Conservation (phyloP, 352 stramenopile species). For the Elongisporangium anandrum region DNA sequence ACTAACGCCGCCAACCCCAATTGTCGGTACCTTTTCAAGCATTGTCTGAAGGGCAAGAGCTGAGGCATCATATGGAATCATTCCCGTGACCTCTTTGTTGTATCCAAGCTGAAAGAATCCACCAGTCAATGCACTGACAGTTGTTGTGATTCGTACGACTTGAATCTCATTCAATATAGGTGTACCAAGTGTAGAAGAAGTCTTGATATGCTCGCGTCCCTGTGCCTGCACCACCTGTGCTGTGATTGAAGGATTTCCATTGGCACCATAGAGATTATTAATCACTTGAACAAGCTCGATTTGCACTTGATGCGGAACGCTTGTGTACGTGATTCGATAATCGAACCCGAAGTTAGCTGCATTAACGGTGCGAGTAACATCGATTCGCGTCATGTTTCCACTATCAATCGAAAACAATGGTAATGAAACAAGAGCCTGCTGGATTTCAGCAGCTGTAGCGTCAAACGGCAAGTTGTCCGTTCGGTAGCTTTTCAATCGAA, state of each 20-base stretch:
- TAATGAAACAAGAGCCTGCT: slow-evolving; percentile 60
- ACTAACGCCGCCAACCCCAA: slow-evolving; percentile 30
- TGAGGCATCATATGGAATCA: slow-evolving; percentile 64
- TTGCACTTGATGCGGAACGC: slow-evolving; percentile 29
- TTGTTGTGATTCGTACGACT: slow-evolving; percentile 47
- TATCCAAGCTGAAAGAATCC: slow-evolving; percentile 71
- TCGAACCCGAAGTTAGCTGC: slow-evolving; percentile 58
- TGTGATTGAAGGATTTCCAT: slow-evolving; percentile 31
- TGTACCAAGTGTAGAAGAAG: slow-evolving; percentile 37
- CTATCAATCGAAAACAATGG: slow-evolving; percentile 22
- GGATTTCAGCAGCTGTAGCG: slow-evolving; percentile 61
- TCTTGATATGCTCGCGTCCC: slow-evolving; percentile 74
- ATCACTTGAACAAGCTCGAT: slow-evolving; percentile 30
- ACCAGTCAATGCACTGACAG: slow-evolving; percentile 22
- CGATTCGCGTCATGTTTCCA: slow-evolving; percentile 25
- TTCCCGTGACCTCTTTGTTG: slow-evolving; percentile 48
- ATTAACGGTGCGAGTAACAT: slow-evolving; percentile 48
- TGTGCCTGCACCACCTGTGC: slow-evolving; percentile 20
- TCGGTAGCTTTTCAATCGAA: slow-evolving; percentile 59
- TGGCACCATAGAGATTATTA: slow-evolving; percentile 64
- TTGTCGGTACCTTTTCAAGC: slow-evolving; percentile 65
- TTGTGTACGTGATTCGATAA: slow-evolving; percentile 66
- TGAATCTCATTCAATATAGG: slow-evolving; percentile 71
- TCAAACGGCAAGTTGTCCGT: slow-evolving; percentile 79
- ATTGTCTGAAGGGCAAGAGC: slow-evolving; percentile 57